Evolutionary conservation across 2,329 filamentous ascomycete species (phyloP).

Genomic region (Nectriaceae sp.): DNA sequence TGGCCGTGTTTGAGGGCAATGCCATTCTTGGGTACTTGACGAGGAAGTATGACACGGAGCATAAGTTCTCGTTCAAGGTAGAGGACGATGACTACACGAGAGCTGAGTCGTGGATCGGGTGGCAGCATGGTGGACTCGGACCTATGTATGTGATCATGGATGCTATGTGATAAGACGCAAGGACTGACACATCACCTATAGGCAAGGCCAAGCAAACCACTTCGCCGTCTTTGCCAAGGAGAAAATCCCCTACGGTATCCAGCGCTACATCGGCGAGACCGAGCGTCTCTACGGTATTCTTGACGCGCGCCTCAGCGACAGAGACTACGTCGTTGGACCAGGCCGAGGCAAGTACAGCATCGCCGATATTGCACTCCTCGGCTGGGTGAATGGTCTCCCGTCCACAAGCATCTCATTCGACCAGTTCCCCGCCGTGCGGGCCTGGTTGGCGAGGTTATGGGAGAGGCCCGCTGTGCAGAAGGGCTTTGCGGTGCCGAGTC

Average conservation of each 20-base stretch:
- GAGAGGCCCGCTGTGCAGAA: constrained; percentile 70
- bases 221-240: constrained; percentile 70
- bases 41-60: constrained; percentile 68
- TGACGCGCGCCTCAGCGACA: constrained; percentile 60
- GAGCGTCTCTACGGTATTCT: constrained; percentile 74
- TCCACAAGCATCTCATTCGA: constrained; percentile 40
- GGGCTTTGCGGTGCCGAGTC: constrained; percentile 65
- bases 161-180: too few relatives aligned
- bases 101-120: constrained; percentile 57
- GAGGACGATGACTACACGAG: constrained; percentile 41
- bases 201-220: constrained; percentile 77
- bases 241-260: constrained; percentile 68
- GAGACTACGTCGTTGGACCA: constrained; percentile 56
- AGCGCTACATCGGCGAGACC: constrained; percentile 76
- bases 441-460: constrained; percentile 72
- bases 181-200: constrained; percentile 36
- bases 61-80: constrained; percentile 37
- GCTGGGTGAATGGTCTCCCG: constrained; percentile 62
- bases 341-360: constrained; percentile 60
- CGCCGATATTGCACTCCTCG: constrained; percentile 72
- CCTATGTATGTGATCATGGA: constrained; percentile 53
- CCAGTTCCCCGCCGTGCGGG: constrained; percentile 71
- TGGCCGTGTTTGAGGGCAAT: constrained; percentile 73
- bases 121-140: constrained; percentile 75
- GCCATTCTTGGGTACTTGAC: constrained; percentile 75